Evolutionary conservation across 2,329 filamentous ascomycete species (phyloP), one percentile per base, ranked within the genome.

Genomic region (Colletotrichum echinochloae): DNA sequence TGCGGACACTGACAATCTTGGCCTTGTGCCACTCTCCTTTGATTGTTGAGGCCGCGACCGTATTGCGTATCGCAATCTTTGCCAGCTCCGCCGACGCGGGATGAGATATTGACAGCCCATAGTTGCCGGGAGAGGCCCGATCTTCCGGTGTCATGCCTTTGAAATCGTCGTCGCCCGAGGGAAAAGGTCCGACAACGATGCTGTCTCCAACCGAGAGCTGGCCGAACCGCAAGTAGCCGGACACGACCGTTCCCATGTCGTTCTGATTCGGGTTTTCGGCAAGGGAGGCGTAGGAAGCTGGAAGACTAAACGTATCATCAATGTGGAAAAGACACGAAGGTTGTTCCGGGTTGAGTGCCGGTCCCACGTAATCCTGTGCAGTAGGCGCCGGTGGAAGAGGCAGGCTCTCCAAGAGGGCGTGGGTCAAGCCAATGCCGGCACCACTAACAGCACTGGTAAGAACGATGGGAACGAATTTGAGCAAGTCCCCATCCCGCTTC

Each of bases 371-470:
- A 74, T 90, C 88, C 60, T 83, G 82, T 1, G 86, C 78, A 1
- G 86, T 88, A 9, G 87, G 86, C 0, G 80, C 75, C 1, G 85
- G 81, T 8, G 91, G 91, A 28, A 95, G 85, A 0, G 95, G 95
- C 49, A 99, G 84, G 65, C 87, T 88, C 68, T 91, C 88, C 16
- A 99, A 83, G 26, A 98, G 86, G 23, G 94, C 93, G 81, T 98
- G 96, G 28, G 97, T 79, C 65, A 92, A 88, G 6, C 90, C 90
- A 65, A 98, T 92, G 0, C 96, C 95, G 16, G 87, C 91, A 0
- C 95, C 96, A 74, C 92, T 94, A 2, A 97, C 91, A 5, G 94
- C 90, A 77, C 95, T 98, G 4, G 94, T 95, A 68, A 98, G 86
- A 1, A 98, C 82, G 59, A 99, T 95, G 0, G 96, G 96, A 1